A percentile compares a stretch with the other conserved stretches of the same genome.
These are phyloP conservation scores for Hylodesmum podocarpum DNA, from an alignment of 306 rosid species.

Conservation along the genomic window DNA sequence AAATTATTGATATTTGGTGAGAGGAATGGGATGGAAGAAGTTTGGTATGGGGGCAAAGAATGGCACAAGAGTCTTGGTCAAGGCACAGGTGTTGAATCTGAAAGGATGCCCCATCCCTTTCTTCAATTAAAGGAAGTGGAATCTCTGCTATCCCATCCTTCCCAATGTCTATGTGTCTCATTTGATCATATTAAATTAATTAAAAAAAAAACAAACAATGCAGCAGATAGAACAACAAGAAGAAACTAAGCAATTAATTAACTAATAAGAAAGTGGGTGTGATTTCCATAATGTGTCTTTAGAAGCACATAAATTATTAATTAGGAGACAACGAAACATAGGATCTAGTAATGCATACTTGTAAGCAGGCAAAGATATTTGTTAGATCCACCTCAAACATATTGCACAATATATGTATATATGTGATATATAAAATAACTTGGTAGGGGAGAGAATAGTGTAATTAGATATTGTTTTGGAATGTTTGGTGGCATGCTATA, in stretches of 20 bases:
- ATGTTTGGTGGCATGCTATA: constrained; percentile 51
- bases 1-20: constrained; percentile 3
- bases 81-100: constrained; percentile 61
- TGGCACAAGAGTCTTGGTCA: constrained; percentile 64
- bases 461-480: constrained; percentile 56
- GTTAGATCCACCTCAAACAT: constrained; percentile 13
- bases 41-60: constrained; percentile 58
- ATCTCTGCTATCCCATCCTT: constrained; percentile 88
- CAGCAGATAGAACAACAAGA: not conserved
- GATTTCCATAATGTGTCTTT: constrained; percentile 31
- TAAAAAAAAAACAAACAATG: not conserved
- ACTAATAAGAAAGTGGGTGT: constrained; percentile 10
- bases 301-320: constrained; percentile 32
- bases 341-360: constrained; percentile 49
- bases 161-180: constrained; percentile 59
- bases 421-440: constrained; percentile 4
- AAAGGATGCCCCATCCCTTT: constrained; percentile 67
- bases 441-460: constrained; percentile 32
- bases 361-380: constrained; percentile 55
- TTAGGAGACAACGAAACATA: constrained; percentile 51
- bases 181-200: constrained; percentile 29
- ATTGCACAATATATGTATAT: not conserved
- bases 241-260: constrained; percentile 12
- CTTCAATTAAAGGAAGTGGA: constrained; percentile 67
- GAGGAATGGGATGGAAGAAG: constrained; percentile 34